Percentiles rank a stretch among this genome's conserved stretches.
phyloP scores from a whole-genome alignment of 2,329 filamentous ascomycete species.

The Aspergillus proliferans region DNA sequence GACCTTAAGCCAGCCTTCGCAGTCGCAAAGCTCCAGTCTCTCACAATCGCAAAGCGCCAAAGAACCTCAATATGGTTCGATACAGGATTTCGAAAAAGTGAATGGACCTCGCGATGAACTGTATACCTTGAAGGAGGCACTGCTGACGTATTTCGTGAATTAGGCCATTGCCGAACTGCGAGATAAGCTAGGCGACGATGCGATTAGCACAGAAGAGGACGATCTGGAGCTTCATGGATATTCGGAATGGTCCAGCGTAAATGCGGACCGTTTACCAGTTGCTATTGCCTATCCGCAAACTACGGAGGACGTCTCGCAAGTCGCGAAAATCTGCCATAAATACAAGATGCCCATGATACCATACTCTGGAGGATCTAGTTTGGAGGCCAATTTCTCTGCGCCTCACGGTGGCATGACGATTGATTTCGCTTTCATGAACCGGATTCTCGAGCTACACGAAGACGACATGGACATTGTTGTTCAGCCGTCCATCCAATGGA shows the following conservation, averaged over 20 bases:
- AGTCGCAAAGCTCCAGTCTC: constrained; percentile 2
- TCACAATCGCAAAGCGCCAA: constrained; percentile 10
- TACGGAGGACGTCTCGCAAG: constrained; percentile 58
- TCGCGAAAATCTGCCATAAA: constrained; percentile 68
- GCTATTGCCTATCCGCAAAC: constrained; percentile 59
- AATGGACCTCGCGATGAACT: neutral
- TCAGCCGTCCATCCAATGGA: constrained; percentile 88
- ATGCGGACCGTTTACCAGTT: constrained; percentile 57
- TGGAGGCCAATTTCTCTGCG: constrained; percentile 86
- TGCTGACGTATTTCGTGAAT: constrained; percentile 1
- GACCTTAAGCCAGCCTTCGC: constrained; percentile 29
- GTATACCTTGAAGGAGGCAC: neutral
- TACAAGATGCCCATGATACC: constrained; percentile 78
- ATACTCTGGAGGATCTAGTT: constrained; percentile 76
- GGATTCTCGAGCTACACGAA: constrained; percentile 70
- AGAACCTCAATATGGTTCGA: constrained; percentile 33
- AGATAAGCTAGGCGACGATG: constrained; percentile 49
- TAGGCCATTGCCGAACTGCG: constrained; percentile 54
- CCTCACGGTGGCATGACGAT: constrained; percentile 82
- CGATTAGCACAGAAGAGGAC: constrained; percentile 58
- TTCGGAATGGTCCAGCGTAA: constrained; percentile 66
- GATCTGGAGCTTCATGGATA: constrained; percentile 60
- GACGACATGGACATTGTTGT: constrained; percentile 91
- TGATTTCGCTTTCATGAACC: constrained; percentile 83
- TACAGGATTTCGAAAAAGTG: constrained; percentile 36